Conservation (phyloP, 345 rosid genomes). For the Trapa bicornis region DNA sequence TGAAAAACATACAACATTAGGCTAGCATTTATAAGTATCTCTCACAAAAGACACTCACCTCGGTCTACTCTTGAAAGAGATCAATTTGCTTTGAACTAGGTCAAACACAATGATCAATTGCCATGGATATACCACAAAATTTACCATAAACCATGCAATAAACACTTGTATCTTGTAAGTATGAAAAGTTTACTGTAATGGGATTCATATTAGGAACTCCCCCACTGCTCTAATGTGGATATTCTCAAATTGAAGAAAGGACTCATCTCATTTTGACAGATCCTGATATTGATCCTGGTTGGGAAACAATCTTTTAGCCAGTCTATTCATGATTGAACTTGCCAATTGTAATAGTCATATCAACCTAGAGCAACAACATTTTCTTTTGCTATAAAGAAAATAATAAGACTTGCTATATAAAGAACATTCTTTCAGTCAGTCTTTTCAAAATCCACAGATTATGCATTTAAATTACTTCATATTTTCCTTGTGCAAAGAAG, state of each 20-base stretch:
- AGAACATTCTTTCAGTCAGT: neutral
- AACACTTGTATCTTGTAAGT: neutral
- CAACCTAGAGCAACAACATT: neutral
- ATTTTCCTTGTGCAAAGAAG: neutral
- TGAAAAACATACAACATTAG: slow-evolving; percentile 8
- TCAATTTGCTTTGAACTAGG: neutral
- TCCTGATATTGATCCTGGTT: neutral
- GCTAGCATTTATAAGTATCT: neutral
- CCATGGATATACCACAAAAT: neutral
- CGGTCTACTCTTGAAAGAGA: neutral
- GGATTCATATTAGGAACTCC: neutral
- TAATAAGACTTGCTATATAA: neutral
- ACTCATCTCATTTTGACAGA: neutral
- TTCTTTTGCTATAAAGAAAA: neutral
- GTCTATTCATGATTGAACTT: neutral
- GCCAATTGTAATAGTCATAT: neutral
- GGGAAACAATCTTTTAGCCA: neutral
- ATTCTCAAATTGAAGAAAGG: neutral
- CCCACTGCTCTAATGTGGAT: neutral
- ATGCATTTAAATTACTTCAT: neutral
- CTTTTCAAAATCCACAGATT: neutral
- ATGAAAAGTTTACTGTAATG: neutral
- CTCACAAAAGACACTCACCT: neutral
- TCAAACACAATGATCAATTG: neutral
- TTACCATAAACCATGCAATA: neutral